Percentiles rank a stretch among this genome's conserved stretches.
Evolutionary conservation across 129 eudicot genomes (phyloP).

Genomic region (Lonicera japonica): DNA sequence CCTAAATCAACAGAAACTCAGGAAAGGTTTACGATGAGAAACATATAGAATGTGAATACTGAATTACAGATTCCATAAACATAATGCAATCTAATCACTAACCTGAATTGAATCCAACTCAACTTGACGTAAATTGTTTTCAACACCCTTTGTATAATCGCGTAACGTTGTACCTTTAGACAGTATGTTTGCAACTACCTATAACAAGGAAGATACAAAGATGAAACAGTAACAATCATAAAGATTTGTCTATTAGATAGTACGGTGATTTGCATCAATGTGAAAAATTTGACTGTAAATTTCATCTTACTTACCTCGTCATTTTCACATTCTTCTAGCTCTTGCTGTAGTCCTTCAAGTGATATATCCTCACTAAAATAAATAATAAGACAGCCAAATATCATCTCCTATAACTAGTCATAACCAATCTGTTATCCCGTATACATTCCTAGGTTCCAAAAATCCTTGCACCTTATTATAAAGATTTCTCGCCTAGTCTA

Average conservation of each 20-base stretch:
- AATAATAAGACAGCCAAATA: conserved; percentile 13
- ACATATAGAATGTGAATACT: not conserved
- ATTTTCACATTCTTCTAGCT: conserved; percentile 77
- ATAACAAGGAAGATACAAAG: conserved; percentile 10
- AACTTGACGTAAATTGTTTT: conserved; percentile 83
- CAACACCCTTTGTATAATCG: conserved; percentile 93
- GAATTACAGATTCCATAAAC: not conserved
- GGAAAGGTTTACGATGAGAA: no score
- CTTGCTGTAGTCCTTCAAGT: conserved; percentile 90
- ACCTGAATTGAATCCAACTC: conserved; percentile 96
- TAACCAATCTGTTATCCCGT: no score
- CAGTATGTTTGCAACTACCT: conserved; percentile 91
- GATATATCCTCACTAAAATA: conserved; percentile 76
- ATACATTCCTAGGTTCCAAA: no score
- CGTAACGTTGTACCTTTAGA: conserved; percentile 86
- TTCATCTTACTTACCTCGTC: conserved; percentile 57
- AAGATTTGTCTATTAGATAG: not conserved
- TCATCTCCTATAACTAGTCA: not conserved
- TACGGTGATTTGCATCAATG: not conserved
- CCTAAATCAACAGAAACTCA: no score
- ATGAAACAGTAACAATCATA: conserved; percentile 4
- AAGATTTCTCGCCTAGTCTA: no score
- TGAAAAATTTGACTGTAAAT: not conserved
- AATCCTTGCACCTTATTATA: no score
- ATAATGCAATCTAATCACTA: conserved; percentile 15